These are phyloP conservation scores for Metschnikowia drakensbergensis DNA, from an alignment of 805 yeast genomes.

Conservation along the genomic window DNA sequence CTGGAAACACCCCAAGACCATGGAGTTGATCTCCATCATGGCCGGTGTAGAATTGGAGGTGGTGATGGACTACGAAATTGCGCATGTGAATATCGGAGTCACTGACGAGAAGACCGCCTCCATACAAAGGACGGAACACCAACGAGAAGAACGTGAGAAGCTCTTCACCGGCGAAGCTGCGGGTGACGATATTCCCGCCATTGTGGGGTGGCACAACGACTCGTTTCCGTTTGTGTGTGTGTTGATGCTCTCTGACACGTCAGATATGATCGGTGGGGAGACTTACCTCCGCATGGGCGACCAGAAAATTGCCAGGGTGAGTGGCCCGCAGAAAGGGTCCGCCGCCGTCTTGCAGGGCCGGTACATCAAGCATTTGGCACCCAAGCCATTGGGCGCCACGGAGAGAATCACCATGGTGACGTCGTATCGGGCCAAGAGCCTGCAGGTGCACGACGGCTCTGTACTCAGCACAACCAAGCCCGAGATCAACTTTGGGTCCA, in stretches of 20 bases:
- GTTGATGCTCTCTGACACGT: conserved; percentile 57
- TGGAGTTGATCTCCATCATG: conserved; percentile 51
- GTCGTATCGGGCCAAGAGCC: conserved; percentile 33
- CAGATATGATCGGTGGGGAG: conserved; percentile 59
- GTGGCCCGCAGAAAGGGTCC: conserved; percentile 17
- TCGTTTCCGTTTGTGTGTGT: conserved; percentile 66
- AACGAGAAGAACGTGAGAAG: conserved; percentile 7
- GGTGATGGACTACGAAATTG: conserved; percentile 57
- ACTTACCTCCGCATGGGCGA: conserved; percentile 49
- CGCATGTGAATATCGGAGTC: conserved; percentile 49
- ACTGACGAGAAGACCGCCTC: conserved; percentile 34
- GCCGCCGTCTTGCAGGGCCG: conserved; percentile 22
- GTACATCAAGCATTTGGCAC: conserved; percentile 20
- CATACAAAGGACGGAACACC: conserved; percentile 22
- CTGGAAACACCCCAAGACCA: conserved; percentile 56
- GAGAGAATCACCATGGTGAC: conserved; percentile 45
- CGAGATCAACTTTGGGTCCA: conserved; percentile 34
- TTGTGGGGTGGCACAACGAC: conserved; percentile 62
- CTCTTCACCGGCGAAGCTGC: conserved; percentile 16
- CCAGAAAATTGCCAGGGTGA: conserved; percentile 15
- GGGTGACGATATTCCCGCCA: conserved; percentile 46
- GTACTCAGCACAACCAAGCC: conserved; percentile 38
- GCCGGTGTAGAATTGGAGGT: conserved; percentile 55
- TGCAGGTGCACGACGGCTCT: conserved; percentile 27
- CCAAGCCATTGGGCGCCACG: conserved; percentile 28